Percentiles rank a stretch among this genome's conserved stretches.
Conservation (phyloP, 2,329 filamentous ascomycete species). For the Penicillium digitatum region DNA sequence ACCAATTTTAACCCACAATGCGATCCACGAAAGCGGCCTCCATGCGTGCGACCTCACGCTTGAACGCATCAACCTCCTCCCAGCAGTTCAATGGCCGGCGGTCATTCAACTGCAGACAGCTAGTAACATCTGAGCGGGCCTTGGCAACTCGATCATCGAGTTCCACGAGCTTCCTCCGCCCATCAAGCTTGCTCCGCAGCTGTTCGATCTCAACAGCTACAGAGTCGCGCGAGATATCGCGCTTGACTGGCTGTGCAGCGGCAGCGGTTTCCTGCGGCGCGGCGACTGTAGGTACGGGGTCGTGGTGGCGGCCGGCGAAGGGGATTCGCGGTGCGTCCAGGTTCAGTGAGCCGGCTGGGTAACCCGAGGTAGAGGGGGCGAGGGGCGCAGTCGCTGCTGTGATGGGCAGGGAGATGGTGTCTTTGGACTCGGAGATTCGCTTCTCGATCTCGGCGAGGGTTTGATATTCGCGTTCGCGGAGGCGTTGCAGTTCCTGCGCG, state of each 20-base stretch:
- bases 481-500: constrained; percentile 74
- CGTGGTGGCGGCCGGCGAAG: constrained; percentile 40
- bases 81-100: constrained; percentile 88
- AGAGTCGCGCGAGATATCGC: constrained; percentile 49
- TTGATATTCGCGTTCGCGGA: constrained; percentile 66
- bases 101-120: constrained; percentile 79
- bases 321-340: constrained; percentile 44
- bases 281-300: constrained; percentile 18
- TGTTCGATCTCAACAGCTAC: constrained; percentile 57
- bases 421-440: constrained; percentile 48
- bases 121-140: constrained; percentile 71
- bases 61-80: constrained; percentile 87
- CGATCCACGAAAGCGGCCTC: constrained; percentile 86
- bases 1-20: constrained; percentile 48
- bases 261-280: constrained; percentile 18
- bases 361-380: constrained; percentile 18
- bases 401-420: constrained; percentile 21
- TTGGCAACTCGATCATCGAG: constrained; percentile 68
- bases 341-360: constrained; percentile 32
- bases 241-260: constrained; percentile 29
- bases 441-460: constrained; percentile 67
- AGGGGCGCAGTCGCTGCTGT: constrained; percentile 29
- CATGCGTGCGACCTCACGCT: constrained; percentile 78
- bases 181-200: constrained; percentile 57
- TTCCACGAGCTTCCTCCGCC: constrained; percentile 56